These are phyloP conservation scores for Candida sanyaensis DNA, from an alignment of 1,139 yeast genomes.

Conservation along the genomic window DNA sequence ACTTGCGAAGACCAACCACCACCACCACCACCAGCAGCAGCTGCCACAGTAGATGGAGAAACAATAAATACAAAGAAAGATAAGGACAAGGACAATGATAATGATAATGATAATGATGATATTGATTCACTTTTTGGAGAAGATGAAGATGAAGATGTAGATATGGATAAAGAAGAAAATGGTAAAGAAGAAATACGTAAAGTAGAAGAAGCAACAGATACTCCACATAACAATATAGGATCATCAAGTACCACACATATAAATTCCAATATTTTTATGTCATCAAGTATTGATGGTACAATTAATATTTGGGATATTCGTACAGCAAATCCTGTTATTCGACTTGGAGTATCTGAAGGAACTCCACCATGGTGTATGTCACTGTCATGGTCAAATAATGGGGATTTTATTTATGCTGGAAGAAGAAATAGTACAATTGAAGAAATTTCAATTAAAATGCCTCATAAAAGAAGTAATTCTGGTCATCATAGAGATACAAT, in stretches of 20 bases:
- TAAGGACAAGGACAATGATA: conserved; percentile 22
- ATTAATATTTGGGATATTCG: conserved; percentile 85
- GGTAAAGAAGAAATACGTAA: conserved; percentile 19
- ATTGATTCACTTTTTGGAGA: neutral
- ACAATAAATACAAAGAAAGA: neutral
- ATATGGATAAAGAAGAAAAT: conserved; percentile 4
- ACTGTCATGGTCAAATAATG: conserved; percentile 89
- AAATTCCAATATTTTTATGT: conserved; percentile 66
- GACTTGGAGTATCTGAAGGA: conserved; percentile 59
- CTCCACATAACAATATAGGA: conserved; percentile 16
- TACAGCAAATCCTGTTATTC: conserved; percentile 46
- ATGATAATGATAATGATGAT: no score
- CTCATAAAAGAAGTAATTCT: conserved; percentile 30
- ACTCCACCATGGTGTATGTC: conserved; percentile 96
- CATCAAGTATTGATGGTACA: conserved; percentile 84
- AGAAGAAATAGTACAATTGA: conserved; percentile 89
- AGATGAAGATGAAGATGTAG: conserved; percentile 50
- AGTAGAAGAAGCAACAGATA: conserved; percentile 24
- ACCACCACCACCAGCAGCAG: no score
- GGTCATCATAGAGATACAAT: conserved; percentile 22
- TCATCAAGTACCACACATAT: conserved; percentile 24
- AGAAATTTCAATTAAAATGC: conserved; percentile 74
- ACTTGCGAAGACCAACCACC: conserved; percentile 11
- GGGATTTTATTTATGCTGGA: conserved; percentile 79
- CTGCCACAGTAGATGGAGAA: neutral